Conservation (phyloP, 306 rosid genomes). For the Ceratonia siliqua region DNA sequence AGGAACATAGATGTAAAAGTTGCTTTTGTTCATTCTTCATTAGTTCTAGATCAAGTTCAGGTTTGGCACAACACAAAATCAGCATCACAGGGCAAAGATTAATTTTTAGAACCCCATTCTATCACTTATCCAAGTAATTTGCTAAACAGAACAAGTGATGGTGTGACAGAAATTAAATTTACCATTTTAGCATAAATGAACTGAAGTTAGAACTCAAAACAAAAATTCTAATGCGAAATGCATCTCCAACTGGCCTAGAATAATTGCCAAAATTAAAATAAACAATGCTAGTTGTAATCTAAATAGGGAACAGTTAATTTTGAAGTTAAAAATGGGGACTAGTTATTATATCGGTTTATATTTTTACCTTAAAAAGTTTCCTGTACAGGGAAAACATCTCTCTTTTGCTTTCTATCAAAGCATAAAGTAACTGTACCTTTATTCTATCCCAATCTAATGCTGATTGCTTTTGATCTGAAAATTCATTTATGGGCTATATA, state of each 20-base stretch:
- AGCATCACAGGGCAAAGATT: neutral
- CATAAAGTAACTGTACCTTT: neutral
- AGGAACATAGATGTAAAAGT: neutral
- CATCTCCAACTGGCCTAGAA: neutral
- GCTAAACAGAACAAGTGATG: neutral
- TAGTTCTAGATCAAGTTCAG: neutral
- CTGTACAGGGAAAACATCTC: neutral
- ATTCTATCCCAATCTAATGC: neutral
- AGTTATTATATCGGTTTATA: too few relatives aligned
- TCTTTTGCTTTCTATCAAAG: neutral
- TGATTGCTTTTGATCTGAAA: neutral
- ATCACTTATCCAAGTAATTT: neutral
- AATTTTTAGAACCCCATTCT: too few relatives aligned
- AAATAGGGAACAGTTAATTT: neutral
- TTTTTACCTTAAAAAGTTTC: neutral
- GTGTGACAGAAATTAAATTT: constrained; percentile 5
- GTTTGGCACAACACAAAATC: neutral
- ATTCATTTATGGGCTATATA: neutral
- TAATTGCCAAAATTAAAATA: neutral
- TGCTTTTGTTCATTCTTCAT: neutral
- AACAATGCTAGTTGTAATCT: too few relatives aligned
- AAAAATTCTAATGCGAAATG: neutral
- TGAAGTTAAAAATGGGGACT: neutral
- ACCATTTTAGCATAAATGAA: neutral
- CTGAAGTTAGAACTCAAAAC: neutral